phyloP scores from a whole-genome alignment of 2,329 filamentous ascomycete species.

The Cladophialophora exuberans region DNA sequence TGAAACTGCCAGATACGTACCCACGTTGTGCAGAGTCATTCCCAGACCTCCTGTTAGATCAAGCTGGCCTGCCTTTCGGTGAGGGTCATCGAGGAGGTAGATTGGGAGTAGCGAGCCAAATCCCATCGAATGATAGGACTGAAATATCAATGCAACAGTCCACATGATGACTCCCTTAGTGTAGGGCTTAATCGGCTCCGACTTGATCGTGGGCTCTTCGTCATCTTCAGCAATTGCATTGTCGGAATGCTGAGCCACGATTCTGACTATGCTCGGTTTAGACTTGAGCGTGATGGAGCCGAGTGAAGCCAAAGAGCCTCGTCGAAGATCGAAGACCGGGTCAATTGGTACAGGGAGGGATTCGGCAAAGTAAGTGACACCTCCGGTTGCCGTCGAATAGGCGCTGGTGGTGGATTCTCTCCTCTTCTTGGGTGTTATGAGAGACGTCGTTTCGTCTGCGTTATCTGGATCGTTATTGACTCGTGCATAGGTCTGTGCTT shows the following conservation, averaged over 20 bases:
- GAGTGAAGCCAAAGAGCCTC: constrained; percentile 23
- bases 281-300: constrained; percentile 14
- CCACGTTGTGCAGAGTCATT: constrained; percentile 64
- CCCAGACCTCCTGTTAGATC: constrained; percentile 59
- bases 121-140: constrained; percentile 54
- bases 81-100: constrained; percentile 47
- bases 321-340: constrained; percentile 25
- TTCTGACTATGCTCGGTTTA: background rate
- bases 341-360: constrained; percentile 19
- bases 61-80: constrained; percentile 1
- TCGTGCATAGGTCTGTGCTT: background rate
- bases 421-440: constrained; percentile 8
- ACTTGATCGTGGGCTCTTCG: background rate
- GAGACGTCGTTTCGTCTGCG: constrained; percentile 23
- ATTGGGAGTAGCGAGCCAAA: constrained; percentile 49
- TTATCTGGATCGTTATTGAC: background rate
- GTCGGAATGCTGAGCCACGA: background rate
- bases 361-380: constrained; percentile 12
- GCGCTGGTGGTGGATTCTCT: constrained; percentile 6
- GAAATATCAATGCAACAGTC: constrained; percentile 45
- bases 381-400: background rate
- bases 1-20: constrained; percentile 63
- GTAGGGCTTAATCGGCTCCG: constrained; percentile 18
- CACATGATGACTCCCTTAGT: constrained; percentile 43
- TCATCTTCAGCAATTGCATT: constrained; percentile 16